phyloP scores from a whole-genome alignment of 1,284 basidiomycete genomes.

The Cutaneotrichosporon spelunceum region DNA sequence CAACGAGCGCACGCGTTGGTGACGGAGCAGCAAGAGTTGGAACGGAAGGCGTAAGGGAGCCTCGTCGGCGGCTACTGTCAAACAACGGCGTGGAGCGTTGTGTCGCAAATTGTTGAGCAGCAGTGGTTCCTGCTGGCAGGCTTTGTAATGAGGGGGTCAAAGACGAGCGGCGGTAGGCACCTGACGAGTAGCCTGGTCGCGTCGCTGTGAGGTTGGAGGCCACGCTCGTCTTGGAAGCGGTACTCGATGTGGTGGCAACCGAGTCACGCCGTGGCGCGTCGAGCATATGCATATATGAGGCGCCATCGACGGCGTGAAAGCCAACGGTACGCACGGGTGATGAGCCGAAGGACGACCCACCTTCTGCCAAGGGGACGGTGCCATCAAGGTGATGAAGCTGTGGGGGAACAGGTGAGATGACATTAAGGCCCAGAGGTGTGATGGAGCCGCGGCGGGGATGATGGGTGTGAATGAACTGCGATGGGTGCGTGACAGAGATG shows the following conservation, averaged over 20 bases:
- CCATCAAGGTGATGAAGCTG: constrained; percentile 14
- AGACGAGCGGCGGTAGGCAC: constrained; percentile 33
- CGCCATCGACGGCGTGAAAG: constrained; percentile 24
- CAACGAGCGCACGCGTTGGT: constrained; percentile 36
- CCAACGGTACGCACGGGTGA: constrained; percentile 35
- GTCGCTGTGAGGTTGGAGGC: constrained; percentile 41
- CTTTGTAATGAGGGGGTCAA: constrained; percentile 37
- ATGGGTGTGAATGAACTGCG: constrained; percentile 51
- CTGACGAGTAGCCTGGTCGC: constrained; percentile 20
- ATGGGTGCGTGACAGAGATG: constrained; percentile 45
- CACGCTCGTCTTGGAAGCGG: constrained; percentile 39
- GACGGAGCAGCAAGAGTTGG: constrained; percentile 38
- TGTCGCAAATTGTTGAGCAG: constrained; percentile 3
- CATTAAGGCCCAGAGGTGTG: constrained; percentile 48
- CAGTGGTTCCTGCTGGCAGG: constrained; percentile 15
- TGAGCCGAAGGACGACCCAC: background rate
- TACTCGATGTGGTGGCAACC: constrained; percentile 31
- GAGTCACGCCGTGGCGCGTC: constrained; percentile 22
- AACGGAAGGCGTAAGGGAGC: constrained; percentile 40
- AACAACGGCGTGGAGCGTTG: constrained; percentile 2
- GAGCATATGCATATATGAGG: constrained; percentile 5
- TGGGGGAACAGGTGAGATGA: constrained; percentile 48
- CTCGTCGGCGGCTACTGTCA: constrained; percentile 26
- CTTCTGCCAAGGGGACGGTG: background rate
- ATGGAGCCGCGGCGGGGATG: constrained; percentile 49